Evolutionary conservation across 2,329 filamentous ascomycete genomes (phyloP), one percentile per base, ranked within the genome.

Genomic region (Exophiala oligosperma): DNA sequence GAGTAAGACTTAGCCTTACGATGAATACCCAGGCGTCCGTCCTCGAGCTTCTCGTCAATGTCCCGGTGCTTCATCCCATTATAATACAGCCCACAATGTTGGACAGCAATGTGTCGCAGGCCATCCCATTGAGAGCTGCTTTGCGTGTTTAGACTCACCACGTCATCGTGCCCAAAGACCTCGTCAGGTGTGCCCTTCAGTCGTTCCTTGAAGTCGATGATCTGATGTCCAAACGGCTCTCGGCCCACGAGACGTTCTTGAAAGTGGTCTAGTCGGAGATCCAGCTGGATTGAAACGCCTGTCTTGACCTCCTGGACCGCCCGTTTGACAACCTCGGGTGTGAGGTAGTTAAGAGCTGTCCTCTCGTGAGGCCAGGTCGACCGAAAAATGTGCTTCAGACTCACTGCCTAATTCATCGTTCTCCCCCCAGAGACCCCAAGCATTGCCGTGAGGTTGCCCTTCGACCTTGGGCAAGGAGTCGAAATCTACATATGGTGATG

Each of bases 371-470:
- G 40, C 40, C 12, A 44, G 21, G 21, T 9, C 14, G 9, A 11
- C 23, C 24, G 17, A 12, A 7, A 23, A 53, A 6, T 28, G 46
- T 8, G 28, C 28, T 12, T 17, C 12, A 14, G 17, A 37, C 54
- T n/a, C 35, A 56, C 54, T 80, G 24, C 81, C 81, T 9, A 81
- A 72, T 59, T 83, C 70, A 54, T 84, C 81, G 2, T 72, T 57
- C 2, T 72, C 64, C 2, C 80, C 81, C 57, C 79, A 84, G 2
- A 82, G 74, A 0, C 79, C 80, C 81, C 81, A 84, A 6, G 81
- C 79, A 54, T 83, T 83, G 9, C 80, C 80, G 1, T 69, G 74
- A 5, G 81, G 81, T 35, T 49, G 46, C n/a, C 46, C 52, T n/a
- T 48, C 29, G 17, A 49, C 43, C 21, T n/a, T 48, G 3, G 52